A percentile compares a stretch with the other conserved stretches of the same genome.
Conservation (phyloP, 2,329 filamentous ascomycete genomes). For the Hysterium pulicare region DNA sequence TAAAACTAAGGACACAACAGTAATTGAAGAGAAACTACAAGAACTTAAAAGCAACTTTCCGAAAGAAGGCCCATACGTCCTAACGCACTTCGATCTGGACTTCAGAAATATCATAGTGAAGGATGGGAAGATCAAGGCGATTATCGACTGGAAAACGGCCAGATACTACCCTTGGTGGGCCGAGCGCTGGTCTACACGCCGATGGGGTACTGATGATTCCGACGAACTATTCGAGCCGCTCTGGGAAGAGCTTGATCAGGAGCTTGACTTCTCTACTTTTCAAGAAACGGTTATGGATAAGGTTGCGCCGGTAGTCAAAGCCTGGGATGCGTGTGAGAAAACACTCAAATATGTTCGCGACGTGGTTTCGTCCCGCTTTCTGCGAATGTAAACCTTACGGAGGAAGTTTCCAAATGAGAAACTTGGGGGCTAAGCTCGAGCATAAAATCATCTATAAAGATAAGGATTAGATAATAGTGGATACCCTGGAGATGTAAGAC, state of each 20-base stretch:
- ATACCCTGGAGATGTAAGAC: no score
- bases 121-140: slow-evolving; percentile 9
- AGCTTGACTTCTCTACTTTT: background rate
- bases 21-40: slow-evolving; percentile 6
- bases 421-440: no score
- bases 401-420: no score
- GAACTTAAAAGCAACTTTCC: slow-evolving; percentile 7
- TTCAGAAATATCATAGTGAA: slow-evolving; percentile 13
- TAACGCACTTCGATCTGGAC: slow-evolving; percentile 14
- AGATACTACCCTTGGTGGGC: slow-evolving; percentile 13
- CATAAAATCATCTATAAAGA: no score
- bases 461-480: no score
- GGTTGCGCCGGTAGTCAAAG: no score
- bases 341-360: no score
- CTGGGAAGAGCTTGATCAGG: slow-evolving; percentile 4
- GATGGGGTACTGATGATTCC: background rate
- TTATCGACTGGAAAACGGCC: slow-evolving; percentile 15
- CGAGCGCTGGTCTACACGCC: slow-evolving; percentile 7
- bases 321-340: no score
- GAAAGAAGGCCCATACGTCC: slow-evolving; percentile 6
- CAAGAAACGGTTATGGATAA: background rate
- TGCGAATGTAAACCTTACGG: no score
- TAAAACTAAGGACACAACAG: slow-evolving; percentile 1
- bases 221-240: slow-evolving; percentile 2
- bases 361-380: no score